Conservation (phyloP, 768 basidiomycete species). For the Leccinum incarnatum region DNA sequence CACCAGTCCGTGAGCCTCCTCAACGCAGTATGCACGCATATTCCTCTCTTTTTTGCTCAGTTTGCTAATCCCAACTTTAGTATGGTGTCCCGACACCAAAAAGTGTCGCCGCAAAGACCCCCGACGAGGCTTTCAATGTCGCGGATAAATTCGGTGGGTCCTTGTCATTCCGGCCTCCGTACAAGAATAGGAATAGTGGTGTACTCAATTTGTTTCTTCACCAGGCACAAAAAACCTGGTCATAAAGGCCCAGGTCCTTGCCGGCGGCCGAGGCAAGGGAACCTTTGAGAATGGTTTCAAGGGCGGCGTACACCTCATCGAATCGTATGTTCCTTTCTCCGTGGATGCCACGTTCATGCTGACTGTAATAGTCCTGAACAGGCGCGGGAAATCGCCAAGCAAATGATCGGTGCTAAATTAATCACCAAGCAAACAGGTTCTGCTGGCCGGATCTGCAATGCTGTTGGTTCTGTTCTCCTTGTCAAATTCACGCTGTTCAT, state of each 20-base stretch:
- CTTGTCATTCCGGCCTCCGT: neutral
- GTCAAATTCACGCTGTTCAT: conserved; percentile 14
- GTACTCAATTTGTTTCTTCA: neutral
- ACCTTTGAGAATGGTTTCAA: conserved; percentile 94
- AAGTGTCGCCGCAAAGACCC: conserved; percentile 80
- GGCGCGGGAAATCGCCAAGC: conserved; percentile 79
- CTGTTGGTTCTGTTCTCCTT: conserved; percentile 50
- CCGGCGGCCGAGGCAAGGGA: conserved; percentile 98
- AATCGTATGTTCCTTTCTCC: conserved; percentile 51
- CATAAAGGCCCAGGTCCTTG: conserved; percentile 98
- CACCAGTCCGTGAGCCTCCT: conserved; percentile 95
- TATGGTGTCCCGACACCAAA: conserved; percentile 96
- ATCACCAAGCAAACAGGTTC: conserved; percentile 99
- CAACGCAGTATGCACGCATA: conserved; percentile 66
- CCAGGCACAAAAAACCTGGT: conserved; percentile 78
- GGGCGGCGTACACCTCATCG: conserved; percentile 94
- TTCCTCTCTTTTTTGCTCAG: neutral
- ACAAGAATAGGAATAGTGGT: neutral
- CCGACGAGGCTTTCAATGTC: conserved; percentile 85
- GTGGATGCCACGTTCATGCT: conserved; percentile 1
- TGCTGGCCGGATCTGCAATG: conserved; percentile 89
- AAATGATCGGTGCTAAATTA: conserved; percentile 94
- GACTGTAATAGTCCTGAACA: conserved; percentile 65
- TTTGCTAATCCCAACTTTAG: conserved; percentile 40
- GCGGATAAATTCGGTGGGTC: conserved; percentile 83